Base-by-base conservation (phyloP, 2,329 filamentous ascomycete genomes). In the Epichloe amarillans region DNA sequence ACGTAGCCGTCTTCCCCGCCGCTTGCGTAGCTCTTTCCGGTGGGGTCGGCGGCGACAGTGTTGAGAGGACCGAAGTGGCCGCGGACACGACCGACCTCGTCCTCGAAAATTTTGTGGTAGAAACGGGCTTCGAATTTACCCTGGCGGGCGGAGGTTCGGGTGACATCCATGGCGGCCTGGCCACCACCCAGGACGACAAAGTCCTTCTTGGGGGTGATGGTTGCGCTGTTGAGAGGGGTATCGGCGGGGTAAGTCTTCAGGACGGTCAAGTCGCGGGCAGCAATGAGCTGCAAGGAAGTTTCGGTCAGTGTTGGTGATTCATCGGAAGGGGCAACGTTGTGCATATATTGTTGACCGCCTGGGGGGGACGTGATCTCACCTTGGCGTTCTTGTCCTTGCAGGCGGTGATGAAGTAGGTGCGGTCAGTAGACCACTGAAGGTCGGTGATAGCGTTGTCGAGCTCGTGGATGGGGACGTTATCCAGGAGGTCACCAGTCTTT, bases 41-140 rank as follows among this genome's bases (percentile, higher is more conserved):
- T 84, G 33, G 93, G 93, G 70, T 95, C 88, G 52, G 88, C 88
- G 46, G 93, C 90, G 60, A 98, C 88, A 56, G 93, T 96, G 78
- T 98, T 96, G 66, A 96, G 77, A 58, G 86, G 93, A 66, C 93
- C 93, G 72, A 98, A 98, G 71, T 98, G 93, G 56, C 93, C 93
- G 66, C 89, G 82, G 57, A 98, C 93, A 76, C 93, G 85, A 60
- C 93, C 93, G 64, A 97, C 91, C 76, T 98, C 93, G 71, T 98
- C 91, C 72, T 95, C 89, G 68, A 98, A 97, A 68, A 98, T 85
- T 80, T 95, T 97, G 83, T 98, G 93, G 79, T 96, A 98, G 79
- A 98, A 98, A 58, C 93, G 84, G 43, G 93, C 93, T 72, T 98
- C 93, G 76, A 98, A 98, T 74, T 97, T 97, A 73, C 93, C 93